Percentiles rank a stretch among this genome's conserved stretches.
phyloP scores from a whole-genome alignment of 2,329 filamentous ascomycete genomes.

The Xylariomycetidae sp. region DNA sequence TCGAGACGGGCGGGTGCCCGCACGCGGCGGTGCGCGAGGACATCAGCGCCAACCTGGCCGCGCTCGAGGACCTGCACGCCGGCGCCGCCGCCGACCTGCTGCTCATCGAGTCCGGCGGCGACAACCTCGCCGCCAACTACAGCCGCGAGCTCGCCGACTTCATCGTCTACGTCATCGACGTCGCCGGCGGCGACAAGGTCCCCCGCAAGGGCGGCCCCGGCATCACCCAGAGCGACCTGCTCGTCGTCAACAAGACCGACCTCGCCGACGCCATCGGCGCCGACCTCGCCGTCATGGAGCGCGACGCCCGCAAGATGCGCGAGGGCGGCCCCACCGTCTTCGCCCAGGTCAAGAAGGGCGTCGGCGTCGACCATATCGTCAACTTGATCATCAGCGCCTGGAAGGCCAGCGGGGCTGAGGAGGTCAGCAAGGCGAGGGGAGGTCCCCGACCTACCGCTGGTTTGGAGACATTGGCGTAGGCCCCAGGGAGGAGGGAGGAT shows the following conservation, averaged over 20 bases:
- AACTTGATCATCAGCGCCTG: constrained; percentile 86
- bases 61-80: constrained; percentile 79
- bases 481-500: too few relatives aligned
- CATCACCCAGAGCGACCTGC: constrained; percentile 90
- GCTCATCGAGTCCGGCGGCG: constrained; percentile 90
- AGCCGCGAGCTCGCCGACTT: constrained; percentile 90
- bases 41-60: constrained; percentile 87
- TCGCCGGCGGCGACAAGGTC: constrained; percentile 93
- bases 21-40: constrained; percentile 97
- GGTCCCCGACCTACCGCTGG: constrained; percentile 54
- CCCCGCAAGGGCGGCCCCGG: constrained; percentile 93
- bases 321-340: constrained; percentile 95
- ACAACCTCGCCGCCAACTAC: constrained; percentile 97
- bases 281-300: constrained; percentile 88
- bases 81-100: constrained; percentile 77
- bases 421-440: constrained; percentile 45
- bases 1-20: constrained; percentile 95
- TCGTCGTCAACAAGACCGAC: constrained; percentile 97
- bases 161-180: constrained; percentile 98
- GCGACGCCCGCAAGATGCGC: constrained; percentile 88
- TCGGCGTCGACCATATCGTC: constrained; percentile 80
- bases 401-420: constrained; percentile 80
- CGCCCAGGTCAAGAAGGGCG: constrained; percentile 90
- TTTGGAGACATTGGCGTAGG: constrained; percentile 37
- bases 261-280: constrained; percentile 85